phyloP scores from a whole-genome alignment of 108 stramenopile species.

The Conticribra weissflogii region DNA sequence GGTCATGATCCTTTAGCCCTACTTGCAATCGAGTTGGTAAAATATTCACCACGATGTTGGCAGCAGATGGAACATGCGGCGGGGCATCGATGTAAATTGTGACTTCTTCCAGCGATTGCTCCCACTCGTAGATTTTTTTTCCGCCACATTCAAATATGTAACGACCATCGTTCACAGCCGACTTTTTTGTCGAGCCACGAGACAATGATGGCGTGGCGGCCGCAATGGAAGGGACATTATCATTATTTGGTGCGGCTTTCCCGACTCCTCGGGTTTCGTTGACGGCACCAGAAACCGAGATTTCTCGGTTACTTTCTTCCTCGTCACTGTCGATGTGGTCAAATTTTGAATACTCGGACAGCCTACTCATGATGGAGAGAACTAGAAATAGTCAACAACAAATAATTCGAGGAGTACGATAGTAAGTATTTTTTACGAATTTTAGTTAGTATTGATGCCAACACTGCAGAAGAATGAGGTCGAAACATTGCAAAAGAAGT shows the following conservation, averaged over 20 bases:
- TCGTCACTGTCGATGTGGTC: slow-evolving; percentile 60
- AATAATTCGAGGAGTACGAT: too few relatives aligned
- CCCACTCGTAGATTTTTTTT: slow-evolving; percentile 92
- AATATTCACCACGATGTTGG: slow-evolving; percentile 54
- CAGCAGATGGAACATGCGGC: slow-evolving; percentile 52
- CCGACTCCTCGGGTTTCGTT: not conserved
- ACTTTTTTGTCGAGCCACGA: slow-evolving; percentile 47
- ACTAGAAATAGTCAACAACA: not conserved
- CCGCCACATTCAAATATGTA: slow-evolving; percentile 71
- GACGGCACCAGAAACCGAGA: too few relatives aligned
- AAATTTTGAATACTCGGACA: slow-evolving; percentile 80
- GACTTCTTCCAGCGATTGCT: slow-evolving; percentile 93
- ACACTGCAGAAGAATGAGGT: too few relatives aligned
- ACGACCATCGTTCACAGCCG: slow-evolving; percentile 54
- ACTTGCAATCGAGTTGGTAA: slow-evolving; percentile 54
- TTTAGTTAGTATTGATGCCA: not conserved
- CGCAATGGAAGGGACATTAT: not conserved
- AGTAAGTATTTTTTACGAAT: not conserved
- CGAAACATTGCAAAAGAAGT: too few relatives aligned
- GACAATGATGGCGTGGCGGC: slow-evolving; percentile 5
- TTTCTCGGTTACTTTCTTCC: slow-evolving; percentile 10
- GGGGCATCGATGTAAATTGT: slow-evolving; percentile 76
- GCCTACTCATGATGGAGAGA: slow-evolving; percentile 61
- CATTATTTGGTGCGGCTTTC: slow-evolving; percentile 19
- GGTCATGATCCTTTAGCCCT: slow-evolving; percentile 63